Evolutionary conservation across 1,284 basidiomycete genomes (phyloP).

Genomic region (Microbotryomycetes sp.): DNA sequence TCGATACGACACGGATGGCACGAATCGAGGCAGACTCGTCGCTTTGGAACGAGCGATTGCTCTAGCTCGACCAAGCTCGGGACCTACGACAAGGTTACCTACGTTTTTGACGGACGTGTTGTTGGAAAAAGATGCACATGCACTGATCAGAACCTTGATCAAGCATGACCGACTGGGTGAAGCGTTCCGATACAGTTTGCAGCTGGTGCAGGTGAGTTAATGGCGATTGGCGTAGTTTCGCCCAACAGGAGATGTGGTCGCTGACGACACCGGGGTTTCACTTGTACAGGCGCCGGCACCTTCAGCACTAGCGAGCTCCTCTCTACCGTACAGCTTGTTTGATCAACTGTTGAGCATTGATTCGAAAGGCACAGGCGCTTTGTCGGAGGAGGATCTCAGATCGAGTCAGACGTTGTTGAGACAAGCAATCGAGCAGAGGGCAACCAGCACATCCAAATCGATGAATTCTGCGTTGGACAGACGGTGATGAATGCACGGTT

Average conservation of each 20-base stretch:
- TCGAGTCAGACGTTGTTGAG: slow-evolving; percentile 46
- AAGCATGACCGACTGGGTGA: slow-evolving; percentile 71
- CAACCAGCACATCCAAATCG: background rate
- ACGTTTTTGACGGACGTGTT: slow-evolving; percentile 72
- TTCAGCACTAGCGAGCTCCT: slow-evolving; percentile 51
- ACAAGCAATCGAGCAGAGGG: slow-evolving; percentile 24
- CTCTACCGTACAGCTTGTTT: slow-evolving; percentile 77
- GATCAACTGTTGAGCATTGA: slow-evolving; percentile 74
- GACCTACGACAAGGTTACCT: slow-evolving; percentile 61
- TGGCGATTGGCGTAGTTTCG: no score
- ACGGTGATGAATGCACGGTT: background rate
- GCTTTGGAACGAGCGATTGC: slow-evolving; percentile 69
- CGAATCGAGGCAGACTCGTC: slow-evolving; percentile 58
- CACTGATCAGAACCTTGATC: slow-evolving; percentile 65
- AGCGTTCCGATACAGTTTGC: slow-evolving; percentile 64
- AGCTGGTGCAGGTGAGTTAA: slow-evolving; percentile 61
- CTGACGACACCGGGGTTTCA: no score
- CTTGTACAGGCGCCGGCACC: slow-evolving; percentile 26
- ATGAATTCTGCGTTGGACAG: background rate
- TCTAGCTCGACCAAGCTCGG: slow-evolving; percentile 56
- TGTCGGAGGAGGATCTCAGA: slow-evolving; percentile 33
- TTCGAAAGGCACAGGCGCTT: slow-evolving; percentile 41
- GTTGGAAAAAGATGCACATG: slow-evolving; percentile 65
- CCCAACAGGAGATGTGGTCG: background rate
- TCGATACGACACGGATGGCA: slow-evolving; percentile 64